Percentiles rank a stretch among this genome's conserved stretches.
Conservation (phyloP, 2,329 filamentous ascomycete species). For the Lachnellula arida region DNA sequence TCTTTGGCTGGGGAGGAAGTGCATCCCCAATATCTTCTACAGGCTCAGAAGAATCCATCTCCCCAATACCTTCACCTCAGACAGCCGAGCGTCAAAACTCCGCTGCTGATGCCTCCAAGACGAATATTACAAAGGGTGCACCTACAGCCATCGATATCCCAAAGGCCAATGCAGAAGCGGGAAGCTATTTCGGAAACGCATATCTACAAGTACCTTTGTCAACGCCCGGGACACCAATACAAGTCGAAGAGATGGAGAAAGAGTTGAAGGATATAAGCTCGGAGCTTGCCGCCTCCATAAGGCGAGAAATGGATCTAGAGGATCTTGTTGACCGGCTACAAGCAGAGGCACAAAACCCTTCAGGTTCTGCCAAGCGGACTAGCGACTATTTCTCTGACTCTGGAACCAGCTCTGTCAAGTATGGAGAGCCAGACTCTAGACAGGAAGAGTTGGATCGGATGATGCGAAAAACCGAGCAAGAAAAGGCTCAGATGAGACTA, state of each 20-base stretch:
- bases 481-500: constrained; percentile 79
- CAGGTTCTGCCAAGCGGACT: constrained; percentile 62
- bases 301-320: constrained; percentile 92
- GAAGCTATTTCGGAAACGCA: constrained; percentile 28
- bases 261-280: constrained; percentile 90
- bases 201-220: constrained; percentile 29
- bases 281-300: constrained; percentile 88
- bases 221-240: constrained; percentile 38
- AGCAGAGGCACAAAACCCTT: constrained; percentile 60
- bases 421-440: constrained; percentile 57
- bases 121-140: constrained; percentile 29
- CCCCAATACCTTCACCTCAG: constrained; percentile 53
- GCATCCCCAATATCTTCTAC: constrained; percentile 52
- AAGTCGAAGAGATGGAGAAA: constrained; percentile 86
- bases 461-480: constrained; percentile 81
- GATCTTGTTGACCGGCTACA: constrained; percentile 88
- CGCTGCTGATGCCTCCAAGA: constrained; percentile 22
- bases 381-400: constrained; percentile 99
- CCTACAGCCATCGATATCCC: constrained; percentile 33
- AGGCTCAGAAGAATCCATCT: constrained; percentile 54
- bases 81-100: constrained; percentile 33
- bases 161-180: constrained; percentile 38
- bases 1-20: constrained; percentile 61
- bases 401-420: constrained; percentile 75
- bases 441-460: constrained; percentile 75